Evolutionary conservation across 1,284 basidiomycete genomes (phyloP).

Genomic region (Amylostereum chailletii): DNA sequence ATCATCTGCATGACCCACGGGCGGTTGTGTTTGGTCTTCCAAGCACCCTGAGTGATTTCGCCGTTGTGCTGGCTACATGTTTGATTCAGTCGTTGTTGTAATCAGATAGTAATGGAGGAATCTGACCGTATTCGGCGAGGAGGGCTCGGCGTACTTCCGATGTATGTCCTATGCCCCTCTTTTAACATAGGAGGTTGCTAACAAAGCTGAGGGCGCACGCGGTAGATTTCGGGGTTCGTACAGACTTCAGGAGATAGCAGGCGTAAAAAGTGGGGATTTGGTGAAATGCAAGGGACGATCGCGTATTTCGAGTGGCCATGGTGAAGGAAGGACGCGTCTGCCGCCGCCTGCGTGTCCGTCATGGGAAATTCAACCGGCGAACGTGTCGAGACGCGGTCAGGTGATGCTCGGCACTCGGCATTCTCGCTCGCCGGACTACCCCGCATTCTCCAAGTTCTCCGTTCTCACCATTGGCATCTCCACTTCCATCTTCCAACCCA

Average conservation of each 20-base stretch:
- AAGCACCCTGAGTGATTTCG: conserved; percentile 66
- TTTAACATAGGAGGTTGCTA: neutral
- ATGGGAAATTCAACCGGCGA: no score
- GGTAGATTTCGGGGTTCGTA: conserved; percentile 44
- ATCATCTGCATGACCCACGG: conserved; percentile 92
- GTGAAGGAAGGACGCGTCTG: no score
- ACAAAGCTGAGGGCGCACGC: conserved; percentile 30
- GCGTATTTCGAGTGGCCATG: conserved; percentile 14
- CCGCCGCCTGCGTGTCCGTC: no score
- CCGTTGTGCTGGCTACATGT: conserved; percentile 75
- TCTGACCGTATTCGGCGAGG: conserved; percentile 56
- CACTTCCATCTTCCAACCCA: no score
- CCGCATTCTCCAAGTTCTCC: no score
- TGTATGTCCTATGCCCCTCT: conserved; percentile 46
- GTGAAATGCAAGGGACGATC: conserved; percentile 43
- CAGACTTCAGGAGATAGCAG: conserved; percentile 78
- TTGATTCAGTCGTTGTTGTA: neutral
- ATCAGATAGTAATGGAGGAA: no score
- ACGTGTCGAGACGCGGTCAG: no score
- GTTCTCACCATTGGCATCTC: no score
- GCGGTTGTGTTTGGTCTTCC: conserved; percentile 59
- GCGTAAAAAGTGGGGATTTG: conserved; percentile 76
- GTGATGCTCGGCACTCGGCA: no score
- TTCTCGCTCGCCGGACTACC: no score
- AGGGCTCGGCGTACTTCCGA: conserved; percentile 80